Evolutionary conservation across 2,329 filamentous ascomycete genomes (phyloP).

Genomic region (Epichloe bromicola): DNA sequence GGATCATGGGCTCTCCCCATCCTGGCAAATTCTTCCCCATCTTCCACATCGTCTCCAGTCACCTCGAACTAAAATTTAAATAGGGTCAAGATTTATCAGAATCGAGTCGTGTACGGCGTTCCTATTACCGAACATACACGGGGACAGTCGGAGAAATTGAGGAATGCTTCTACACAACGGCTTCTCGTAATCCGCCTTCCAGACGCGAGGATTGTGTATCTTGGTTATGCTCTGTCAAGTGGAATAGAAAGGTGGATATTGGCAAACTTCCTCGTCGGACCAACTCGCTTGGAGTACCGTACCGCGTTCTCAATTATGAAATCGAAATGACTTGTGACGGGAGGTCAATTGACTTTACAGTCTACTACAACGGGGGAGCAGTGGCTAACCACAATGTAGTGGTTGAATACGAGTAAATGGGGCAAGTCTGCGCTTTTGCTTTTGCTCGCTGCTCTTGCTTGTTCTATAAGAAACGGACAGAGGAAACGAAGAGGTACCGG

Average conservation of each 20-base stretch:
- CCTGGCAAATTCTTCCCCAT: not conserved
- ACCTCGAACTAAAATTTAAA: not conserved
- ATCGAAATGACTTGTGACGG: conserved; percentile 4
- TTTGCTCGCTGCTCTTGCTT: no score
- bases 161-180: not conserved
- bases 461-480: no score
- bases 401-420: not conserved
- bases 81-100: not conserved
- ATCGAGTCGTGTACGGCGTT: not conserved
- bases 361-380: not conserved
- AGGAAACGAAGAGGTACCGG: not conserved
- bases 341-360: not conserved
- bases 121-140: accelerated
- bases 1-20: not conserved
- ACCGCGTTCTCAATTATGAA: not conserved
- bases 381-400: not conserved
- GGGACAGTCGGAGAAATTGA: not conserved
- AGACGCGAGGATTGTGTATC: not conserved
- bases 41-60: not conserved
- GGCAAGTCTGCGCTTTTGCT: no score
- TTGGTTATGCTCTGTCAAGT: not conserved
- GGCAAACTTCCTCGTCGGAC: not conserved
- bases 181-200: not conserved
- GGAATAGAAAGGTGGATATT: not conserved
- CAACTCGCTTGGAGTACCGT: not conserved